Base-by-base conservation (phyloP, 2,329 filamentous ascomycete genomes). In the Neobulgaria alba region DNA sequence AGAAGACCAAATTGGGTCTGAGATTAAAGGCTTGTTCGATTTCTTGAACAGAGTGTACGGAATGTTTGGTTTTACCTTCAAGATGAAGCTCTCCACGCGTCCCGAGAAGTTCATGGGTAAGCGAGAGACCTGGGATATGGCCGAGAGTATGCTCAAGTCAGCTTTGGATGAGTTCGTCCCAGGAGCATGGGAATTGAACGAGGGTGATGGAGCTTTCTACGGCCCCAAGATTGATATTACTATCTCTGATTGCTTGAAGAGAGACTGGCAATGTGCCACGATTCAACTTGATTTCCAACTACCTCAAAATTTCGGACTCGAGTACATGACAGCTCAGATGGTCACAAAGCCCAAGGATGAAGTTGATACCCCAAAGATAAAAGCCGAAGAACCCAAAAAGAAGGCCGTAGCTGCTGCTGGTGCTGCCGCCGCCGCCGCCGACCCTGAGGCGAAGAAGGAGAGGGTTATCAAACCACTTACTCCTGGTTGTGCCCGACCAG, bases 221-320 rank as follows among this genome's bases (percentile, higher is more conserved):
- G 92, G 92, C 2, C 92, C 92, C 38, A 98, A 98, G 76, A 95
- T 96, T 55, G 92, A 98, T 57, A 92, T 98, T 58, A 93, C 86
- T 47, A 89, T 98, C 57, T 82, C 80, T 38, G 90, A 95, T 64
- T 86, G 86, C 33, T 70, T 95, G 52, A 79, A 79, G 63, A 77
- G 89, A 61, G 85, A 89, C 45, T 85, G 80, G 68, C 85, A 94
- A 64, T 93, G 86, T 58, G 87, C 90, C 54, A 96, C 90, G 10
- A 94, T 96, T 53, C 90, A 96, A 67, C 77, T 94, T 40, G 87
- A 94, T 61, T 94, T 93, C 68, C 84, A 95, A 59, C 75, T 85
- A 15, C 82, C 83, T 1, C 71, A 82, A 55, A 88, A 88, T 63
- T 95, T 95, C 66, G 84, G 85, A 57, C 75, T 95, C 30, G 82